Conservation (phyloP, 106 monocot species). For the Allium sativum region DNA sequence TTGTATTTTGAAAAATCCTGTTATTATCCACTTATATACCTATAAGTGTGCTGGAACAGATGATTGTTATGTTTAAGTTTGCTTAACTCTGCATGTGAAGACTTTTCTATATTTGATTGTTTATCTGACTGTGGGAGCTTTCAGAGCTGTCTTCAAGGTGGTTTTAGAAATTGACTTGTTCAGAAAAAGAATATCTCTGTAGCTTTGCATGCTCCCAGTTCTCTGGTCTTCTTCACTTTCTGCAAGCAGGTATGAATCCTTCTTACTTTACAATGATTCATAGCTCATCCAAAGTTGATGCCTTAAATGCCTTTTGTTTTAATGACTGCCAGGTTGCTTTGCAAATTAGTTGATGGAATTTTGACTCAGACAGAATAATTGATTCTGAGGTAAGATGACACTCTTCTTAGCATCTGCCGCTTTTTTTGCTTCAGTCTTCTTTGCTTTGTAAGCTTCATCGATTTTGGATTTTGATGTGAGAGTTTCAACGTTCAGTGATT, state of each 20-base stretch:
- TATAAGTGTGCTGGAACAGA: constrained; percentile 1
- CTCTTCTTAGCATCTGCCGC: neutral
- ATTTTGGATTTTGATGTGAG: too few relatives aligned
- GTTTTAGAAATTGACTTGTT: neutral
- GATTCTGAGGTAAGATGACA: neutral
- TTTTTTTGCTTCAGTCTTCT: neutral
- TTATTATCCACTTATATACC: neutral
- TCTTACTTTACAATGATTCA: neutral
- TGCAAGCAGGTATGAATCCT: neutral
- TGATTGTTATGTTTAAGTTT: constrained; percentile 5
- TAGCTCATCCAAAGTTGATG: neutral
- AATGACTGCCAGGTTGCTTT: neutral
- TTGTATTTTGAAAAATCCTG: constrained; percentile 5
- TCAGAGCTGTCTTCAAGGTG: neutral
- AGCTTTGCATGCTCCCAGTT: neutral
- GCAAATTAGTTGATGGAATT: neutral
- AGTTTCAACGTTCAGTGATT: too few relatives aligned
- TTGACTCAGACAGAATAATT: neutral
- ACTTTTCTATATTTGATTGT: neutral
- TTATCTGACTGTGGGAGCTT: neutral
- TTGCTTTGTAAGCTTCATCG: too few relatives aligned
- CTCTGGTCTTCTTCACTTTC: neutral
- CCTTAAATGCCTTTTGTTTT: neutral
- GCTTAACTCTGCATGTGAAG: constrained; percentile 5
- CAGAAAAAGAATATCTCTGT: neutral